Evolutionary conservation across 2,329 filamentous ascomycete species (phyloP).

Genomic region (Pyrenophora tritici-repentis): DNA sequence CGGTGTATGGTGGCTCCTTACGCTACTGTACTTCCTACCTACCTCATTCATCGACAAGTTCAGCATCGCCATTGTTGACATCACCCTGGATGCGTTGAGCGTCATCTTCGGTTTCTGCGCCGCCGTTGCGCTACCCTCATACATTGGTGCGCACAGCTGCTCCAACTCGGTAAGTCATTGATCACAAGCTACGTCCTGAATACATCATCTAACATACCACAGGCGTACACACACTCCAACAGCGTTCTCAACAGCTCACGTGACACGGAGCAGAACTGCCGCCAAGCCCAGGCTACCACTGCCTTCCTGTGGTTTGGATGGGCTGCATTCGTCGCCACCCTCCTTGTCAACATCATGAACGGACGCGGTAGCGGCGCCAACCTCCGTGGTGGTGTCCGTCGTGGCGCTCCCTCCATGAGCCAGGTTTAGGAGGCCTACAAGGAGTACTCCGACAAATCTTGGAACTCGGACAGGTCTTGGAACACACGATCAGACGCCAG

Average conservation of each 20-base stretch:
- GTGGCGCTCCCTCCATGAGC: constrained; percentile 58
- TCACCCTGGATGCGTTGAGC: constrained; percentile 63
- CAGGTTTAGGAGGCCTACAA: constrained; percentile 55
- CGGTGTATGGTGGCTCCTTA: constrained; percentile 67
- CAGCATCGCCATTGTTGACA: constrained; percentile 58
- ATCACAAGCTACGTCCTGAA: background rate
- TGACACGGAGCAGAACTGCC: constrained; percentile 68
- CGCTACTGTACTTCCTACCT: constrained; percentile 65
- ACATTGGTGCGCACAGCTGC: constrained; percentile 72
- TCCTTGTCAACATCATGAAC: constrained; percentile 61
- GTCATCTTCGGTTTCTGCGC: constrained; percentile 72
- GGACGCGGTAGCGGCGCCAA: constrained; percentile 55
- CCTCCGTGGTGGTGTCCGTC: constrained; percentile 54
- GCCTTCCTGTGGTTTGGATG: constrained; percentile 83
- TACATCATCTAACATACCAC: constrained; percentile 1
- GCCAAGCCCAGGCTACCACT: constrained; percentile 73
- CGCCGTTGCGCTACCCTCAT: constrained; percentile 71
- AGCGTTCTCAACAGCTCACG: constrained; percentile 67
- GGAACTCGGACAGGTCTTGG: constrained; percentile 32
- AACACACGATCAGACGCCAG: constrained; percentile 29
- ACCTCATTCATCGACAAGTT: constrained; percentile 60
- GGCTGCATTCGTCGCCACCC: constrained; percentile 61
- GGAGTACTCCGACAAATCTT: constrained; percentile 29
- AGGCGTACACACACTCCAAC: constrained; percentile 54
- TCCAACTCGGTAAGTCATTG: constrained; percentile 57